A percentile compares a stretch with the other conserved stretches of the same genome.
Conservation (phyloP, 257 asterid genomes). For the Pogostemon cablin region DNA sequence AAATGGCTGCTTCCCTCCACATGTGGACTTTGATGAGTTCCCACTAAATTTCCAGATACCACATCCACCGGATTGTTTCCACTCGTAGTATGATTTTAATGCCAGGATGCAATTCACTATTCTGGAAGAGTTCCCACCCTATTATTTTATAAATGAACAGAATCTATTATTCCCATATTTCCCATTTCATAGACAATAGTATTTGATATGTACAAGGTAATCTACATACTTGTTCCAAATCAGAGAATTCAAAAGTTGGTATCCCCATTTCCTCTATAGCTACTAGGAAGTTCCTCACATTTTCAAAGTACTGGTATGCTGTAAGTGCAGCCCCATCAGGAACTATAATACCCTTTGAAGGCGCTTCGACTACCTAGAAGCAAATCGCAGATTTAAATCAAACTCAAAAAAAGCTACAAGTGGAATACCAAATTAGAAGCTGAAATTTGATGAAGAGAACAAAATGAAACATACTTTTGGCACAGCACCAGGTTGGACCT, state of each 20-base stretch:
- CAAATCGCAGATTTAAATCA: conserved; percentile 27
- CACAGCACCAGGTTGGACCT: conserved; percentile 73
- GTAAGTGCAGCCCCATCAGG: conserved; percentile 92
- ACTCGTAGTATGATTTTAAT: conserved; percentile 66
- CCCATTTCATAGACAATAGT: not conserved
- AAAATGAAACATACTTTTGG: conserved; percentile 59
- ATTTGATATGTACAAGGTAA: not conserved
- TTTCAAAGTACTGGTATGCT: conserved; percentile 85
- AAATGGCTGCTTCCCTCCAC: conserved; percentile 47
- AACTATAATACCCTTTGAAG: conserved; percentile 49
- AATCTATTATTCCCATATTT: not conserved
- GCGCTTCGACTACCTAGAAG: conserved; percentile 74
- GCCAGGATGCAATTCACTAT: conserved; percentile 73
- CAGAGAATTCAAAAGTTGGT: conserved; percentile 89
- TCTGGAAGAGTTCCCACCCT: conserved; percentile 90
- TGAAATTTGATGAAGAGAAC: not conserved
- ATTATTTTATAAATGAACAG: conserved; percentile 14
- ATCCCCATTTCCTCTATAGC: conserved; percentile 75
- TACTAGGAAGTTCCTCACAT: conserved; percentile 76
- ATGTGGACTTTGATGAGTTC: conserved; percentile 48
- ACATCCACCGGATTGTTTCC: conserved; percentile 79
- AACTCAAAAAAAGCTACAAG: not conserved
- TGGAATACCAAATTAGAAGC: not conserved
- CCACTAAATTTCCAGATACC: conserved; percentile 72
- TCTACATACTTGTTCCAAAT: conserved; percentile 70